Evolutionary conservation across 495 filamentous ascomycete species (phyloP).

Genomic region (Aspergillus homomorphus): DNA sequence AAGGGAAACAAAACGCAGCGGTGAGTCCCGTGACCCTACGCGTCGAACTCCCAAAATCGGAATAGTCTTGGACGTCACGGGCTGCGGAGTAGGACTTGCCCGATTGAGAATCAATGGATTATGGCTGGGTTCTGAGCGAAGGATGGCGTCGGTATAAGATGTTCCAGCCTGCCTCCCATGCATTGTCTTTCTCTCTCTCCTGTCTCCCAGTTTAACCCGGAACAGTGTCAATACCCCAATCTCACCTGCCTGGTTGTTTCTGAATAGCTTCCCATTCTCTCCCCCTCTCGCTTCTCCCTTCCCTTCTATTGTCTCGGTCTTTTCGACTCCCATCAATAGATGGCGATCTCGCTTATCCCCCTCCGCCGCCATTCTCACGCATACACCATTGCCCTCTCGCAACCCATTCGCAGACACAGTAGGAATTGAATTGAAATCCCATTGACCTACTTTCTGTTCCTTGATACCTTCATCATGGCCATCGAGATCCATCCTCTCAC

Average conservation of each 20-base stretch:
- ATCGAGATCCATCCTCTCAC: slow-evolving; percentile 54
- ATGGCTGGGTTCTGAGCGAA: neutral
- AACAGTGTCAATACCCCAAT: neutral
- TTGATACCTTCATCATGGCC: slow-evolving; percentile 41
- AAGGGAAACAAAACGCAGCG: neutral
- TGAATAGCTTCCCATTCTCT: neutral
- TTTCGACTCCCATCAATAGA: slow-evolving; percentile 21
- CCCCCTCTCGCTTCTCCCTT: neutral
- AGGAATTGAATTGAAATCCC: slow-evolving; percentile 25
- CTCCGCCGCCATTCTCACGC: slow-evolving; percentile 36
- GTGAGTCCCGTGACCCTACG: slow-evolving; percentile 5
- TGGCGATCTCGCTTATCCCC: slow-evolving; percentile 36
- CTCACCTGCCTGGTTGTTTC: neutral
- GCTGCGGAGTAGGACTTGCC: slow-evolving; percentile 2
- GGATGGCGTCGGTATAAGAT: neutral
- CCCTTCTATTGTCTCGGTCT: neutral
- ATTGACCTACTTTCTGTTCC: slow-evolving; percentile 15
- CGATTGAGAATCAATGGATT: neutral
- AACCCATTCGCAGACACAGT: slow-evolving; percentile 36
- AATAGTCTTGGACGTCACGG: neutral
- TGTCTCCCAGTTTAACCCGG: neutral
- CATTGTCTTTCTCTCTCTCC: neutral
- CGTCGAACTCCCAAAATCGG: slow-evolving; percentile 15
- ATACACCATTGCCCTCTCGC: slow-evolving; percentile 40
- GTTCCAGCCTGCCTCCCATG: neutral